phyloP scores from a whole-genome alignment of 1,284 basidiomycete species.

The Melanopsichium pennsylvanicum region DNA sequence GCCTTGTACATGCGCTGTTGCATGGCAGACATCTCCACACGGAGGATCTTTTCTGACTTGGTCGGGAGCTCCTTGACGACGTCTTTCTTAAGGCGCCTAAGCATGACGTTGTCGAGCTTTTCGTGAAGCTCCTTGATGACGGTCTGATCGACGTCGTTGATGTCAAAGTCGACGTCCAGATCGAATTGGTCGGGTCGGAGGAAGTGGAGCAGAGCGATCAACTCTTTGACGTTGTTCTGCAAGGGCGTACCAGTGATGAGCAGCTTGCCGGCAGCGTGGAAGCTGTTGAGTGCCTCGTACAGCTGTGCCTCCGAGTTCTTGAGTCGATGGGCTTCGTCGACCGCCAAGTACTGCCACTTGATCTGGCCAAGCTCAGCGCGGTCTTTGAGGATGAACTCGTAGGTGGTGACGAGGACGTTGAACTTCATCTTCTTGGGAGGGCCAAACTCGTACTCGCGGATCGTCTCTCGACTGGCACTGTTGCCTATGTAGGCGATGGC shows the following conservation, averaged over 20 bases:
- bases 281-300: conserved; percentile 90
- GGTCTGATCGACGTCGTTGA: conserved; percentile 69
- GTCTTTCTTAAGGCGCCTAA: conserved; percentile 92
- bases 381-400: conserved; percentile 99
- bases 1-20: conserved; percentile 99
- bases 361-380: conserved; percentile 86
- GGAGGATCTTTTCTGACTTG: conserved; percentile 96
- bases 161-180: conserved; percentile 83
- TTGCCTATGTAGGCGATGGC: conserved; percentile 93
- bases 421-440: conserved; percentile 82
- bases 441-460: conserved; percentile 86
- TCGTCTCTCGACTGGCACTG: conserved; percentile 79
- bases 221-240: conserved; percentile 98
- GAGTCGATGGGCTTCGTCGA: conserved; percentile 97
- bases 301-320: conserved; percentile 98
- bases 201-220: conserved; percentile 97
- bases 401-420: conserved; percentile 95
- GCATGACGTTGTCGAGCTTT: conserved; percentile 93
- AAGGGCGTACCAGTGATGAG: conserved; percentile 98
- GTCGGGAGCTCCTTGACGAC: conserved; percentile 96
- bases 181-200: conserved; percentile 96
- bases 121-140: conserved; percentile 86
- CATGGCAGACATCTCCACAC: conserved; percentile 96
- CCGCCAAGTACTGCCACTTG: conserved; percentile 99
- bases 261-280: conserved; percentile 87